Evolutionary conservation across 1,284 basidiomycete genomes (phyloP), one percentile per base, ranked within the genome.

Genomic region (Omphalotus olearius): DNA sequence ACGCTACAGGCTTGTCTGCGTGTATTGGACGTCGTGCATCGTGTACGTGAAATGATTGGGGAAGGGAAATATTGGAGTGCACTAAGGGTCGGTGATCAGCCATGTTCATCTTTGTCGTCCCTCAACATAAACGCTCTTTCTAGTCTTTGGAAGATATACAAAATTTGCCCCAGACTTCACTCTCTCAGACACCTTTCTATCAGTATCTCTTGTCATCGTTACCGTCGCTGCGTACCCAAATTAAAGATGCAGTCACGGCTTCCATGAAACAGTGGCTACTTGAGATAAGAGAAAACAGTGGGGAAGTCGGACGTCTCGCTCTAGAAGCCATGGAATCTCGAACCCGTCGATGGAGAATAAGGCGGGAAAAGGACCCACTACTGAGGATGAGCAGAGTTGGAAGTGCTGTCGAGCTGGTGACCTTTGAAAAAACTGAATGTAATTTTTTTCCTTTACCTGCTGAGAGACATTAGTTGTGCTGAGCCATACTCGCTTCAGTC

Each of bases 191-290:
- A 5, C 93, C 95, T 1, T 88, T 99, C 68, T 96, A 95, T 59
- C 88, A 91, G 50, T 88, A 97, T 69, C 79, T 99, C 58, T 74
- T 97, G 23, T 91, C 92, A 0, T 94, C 93, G 0, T 72, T 99
- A 25, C 97, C 97, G 0, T 94, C 93, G 0, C 77, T 96, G 44
- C 86, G 94, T 6, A 74, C 79, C 17, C 89, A 93, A 59, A 91
- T 99, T 64, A 93, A 95, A 65, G 88, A 91, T 60, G 90, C 91
- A 0, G 97, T 99, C 1, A 96, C 91, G 0, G 88, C 93, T 0
- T 92, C 94, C 6, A 89, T 94, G 73, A 99, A 98, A 66, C 89
- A 97, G 56, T 99, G 97, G 97, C 73, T 99, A 23, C 84, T 96
- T 50, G 93, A 98, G 62, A 94, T 98, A 51, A 77, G 97, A 48